Percentiles rank a stretch among this genome's conserved stretches.
Evolutionary conservation across 352 stramenopile species (phyloP).

Genomic region (Phytopythium ostracodes): DNA sequence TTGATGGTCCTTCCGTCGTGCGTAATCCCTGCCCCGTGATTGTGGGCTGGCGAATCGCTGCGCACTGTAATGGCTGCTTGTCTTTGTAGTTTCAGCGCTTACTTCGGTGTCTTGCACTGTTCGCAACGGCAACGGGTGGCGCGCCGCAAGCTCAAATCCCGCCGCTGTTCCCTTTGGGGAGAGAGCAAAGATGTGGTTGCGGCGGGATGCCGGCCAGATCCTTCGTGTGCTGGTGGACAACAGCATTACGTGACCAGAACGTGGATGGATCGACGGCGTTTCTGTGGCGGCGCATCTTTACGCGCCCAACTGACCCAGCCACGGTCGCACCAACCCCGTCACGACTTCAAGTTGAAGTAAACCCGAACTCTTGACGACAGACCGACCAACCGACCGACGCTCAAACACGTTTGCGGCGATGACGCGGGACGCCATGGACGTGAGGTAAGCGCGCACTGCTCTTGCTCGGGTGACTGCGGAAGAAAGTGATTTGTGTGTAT

Average conservation of each 20-base stretch:
- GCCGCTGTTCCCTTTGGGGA: no score
- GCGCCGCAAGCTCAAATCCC: not conserved
- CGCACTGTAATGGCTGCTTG: no score
- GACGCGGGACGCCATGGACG: not conserved
- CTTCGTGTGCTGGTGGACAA: no score
- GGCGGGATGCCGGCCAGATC: not conserved
- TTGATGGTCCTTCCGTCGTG: not conserved
- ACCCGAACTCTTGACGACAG: not conserved
- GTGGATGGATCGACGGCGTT: no score
- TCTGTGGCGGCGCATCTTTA: slow-evolving; percentile 1
- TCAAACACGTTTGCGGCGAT: not conserved
- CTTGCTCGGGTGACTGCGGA: not conserved
- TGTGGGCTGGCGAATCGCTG: not conserved
- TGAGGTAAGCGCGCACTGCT: not conserved
- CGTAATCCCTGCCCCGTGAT: not conserved
- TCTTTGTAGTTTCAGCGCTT: not conserved
- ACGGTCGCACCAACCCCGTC: not conserved
- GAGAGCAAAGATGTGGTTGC: not conserved
- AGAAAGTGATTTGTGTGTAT: not conserved
- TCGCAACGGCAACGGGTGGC: not conserved
- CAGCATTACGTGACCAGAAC: not conserved
- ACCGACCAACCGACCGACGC: no score
- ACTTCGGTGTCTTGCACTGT: not conserved
- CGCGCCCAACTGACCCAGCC: not conserved
- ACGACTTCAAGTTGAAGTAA: slow-evolving; percentile 10